A percentile compares a stretch with the other conserved stretches of the same genome.
These are phyloP conservation scores for Skeletonema potamos DNA, from an alignment of 108 stramenopile species.

Conservation along the genomic window DNA sequence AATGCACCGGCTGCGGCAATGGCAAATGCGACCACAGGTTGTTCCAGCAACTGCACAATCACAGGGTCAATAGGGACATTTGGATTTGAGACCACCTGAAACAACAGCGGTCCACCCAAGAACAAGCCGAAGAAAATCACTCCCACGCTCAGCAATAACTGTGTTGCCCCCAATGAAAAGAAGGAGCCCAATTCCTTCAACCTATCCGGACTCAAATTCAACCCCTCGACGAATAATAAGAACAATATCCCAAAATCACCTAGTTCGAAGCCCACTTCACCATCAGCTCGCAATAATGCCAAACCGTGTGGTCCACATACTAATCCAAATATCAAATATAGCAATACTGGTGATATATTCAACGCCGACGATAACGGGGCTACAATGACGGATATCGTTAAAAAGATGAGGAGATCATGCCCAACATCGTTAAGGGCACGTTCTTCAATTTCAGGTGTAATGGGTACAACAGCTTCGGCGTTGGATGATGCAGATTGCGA, in stretches of 20 bases:
- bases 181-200: conserved; percentile 59
- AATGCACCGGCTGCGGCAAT: conserved; percentile 71
- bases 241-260: conserved; percentile 85
- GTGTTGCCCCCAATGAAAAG: conserved; percentile 58
- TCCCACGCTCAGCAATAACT: conserved; percentile 57
- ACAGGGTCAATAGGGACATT: conserved; percentile 59
- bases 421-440: conserved; percentile 45
- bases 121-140: conserved; percentile 61
- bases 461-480: not conserved
- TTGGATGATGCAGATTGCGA: not conserved
- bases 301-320: conserved; percentile 66
- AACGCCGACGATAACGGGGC: conserved; percentile 54
- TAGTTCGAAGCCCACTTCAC: conserved; percentile 57
- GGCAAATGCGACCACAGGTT: conserved; percentile 66
- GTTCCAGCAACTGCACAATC: conserved; percentile 55
- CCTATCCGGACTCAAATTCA: conserved; percentile 58
- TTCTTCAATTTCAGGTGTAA: conserved; percentile 47
- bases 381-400: conserved; percentile 54
- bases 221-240: conserved; percentile 70
- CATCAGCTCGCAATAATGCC: conserved; percentile 46
- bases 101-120: conserved; percentile 56
- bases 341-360: conserved; percentile 58
- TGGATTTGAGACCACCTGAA: conserved; percentile 56
- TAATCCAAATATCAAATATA: conserved; percentile 59
- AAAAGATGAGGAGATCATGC: conserved; percentile 67